Percentiles rank a stretch among this genome's conserved stretches.
Conservation (phyloP, 345 rosid genomes). For the Trapa bicornis region DNA sequence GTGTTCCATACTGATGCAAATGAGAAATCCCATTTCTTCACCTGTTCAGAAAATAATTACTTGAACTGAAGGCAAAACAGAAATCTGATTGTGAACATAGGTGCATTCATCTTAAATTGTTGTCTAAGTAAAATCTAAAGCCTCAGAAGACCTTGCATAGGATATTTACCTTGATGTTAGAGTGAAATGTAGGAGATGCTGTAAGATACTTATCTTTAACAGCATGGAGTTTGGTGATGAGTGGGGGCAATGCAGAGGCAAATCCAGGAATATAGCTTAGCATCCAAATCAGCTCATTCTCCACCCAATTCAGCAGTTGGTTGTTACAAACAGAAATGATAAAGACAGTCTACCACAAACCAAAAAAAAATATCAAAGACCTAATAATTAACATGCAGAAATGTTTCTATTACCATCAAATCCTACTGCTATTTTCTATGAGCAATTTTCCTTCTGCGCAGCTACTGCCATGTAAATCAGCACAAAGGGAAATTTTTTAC, state of each 20-base stretch:
- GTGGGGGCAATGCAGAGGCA: slow-evolving; percentile 45
- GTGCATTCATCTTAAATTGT: not conserved
- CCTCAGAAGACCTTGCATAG: too few relatives aligned
- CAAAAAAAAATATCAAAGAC: not conserved
- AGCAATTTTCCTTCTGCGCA: not conserved
- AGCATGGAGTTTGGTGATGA: slow-evolving; percentile 45
- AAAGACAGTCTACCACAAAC: slow-evolving; percentile 57
- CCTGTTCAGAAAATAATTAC: slow-evolving; percentile 24
- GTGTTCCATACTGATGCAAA: slow-evolving; percentile 76
- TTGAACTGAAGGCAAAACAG: not conserved
- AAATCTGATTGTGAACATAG: not conserved
- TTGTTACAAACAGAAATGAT: slow-evolving; percentile 86
- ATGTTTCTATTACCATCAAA: not conserved
- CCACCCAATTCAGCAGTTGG: slow-evolving; percentile 90
- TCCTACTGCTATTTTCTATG: not conserved
- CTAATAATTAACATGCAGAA: not conserved
- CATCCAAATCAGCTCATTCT: slow-evolving; percentile 76
- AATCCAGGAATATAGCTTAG: slow-evolving; percentile 71
- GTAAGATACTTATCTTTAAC: slow-evolving; percentile 57
- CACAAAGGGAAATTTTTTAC: not conserved
- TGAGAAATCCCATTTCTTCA: slow-evolving; percentile 71
- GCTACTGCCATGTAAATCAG: not conserved
- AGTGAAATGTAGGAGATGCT: slow-evolving; percentile 34
- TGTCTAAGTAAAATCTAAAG: too few relatives aligned
- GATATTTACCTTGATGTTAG: slow-evolving; percentile 43